Evolutionary conservation across 306 rosid genomes (phyloP), one percentile per base, ranked within the genome.

Genomic region (Quercus cerris): DNA sequence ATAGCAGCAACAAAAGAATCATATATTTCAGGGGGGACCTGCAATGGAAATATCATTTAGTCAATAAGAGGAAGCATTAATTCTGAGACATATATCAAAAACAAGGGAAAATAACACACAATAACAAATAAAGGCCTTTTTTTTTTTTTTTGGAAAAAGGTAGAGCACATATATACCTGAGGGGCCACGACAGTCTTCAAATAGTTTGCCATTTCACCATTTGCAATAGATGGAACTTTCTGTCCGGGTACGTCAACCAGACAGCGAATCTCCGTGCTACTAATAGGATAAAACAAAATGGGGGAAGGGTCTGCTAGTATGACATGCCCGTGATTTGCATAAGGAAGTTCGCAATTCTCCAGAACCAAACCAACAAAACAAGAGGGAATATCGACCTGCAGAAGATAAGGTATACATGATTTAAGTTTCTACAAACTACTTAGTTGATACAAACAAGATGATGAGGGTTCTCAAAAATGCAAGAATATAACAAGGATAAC

Each of bases 221-320:
- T 94, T 73, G 97, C 87, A 83, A 94, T 86, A 76, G 97, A 94
- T 73, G 98, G 98, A 75, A 92, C 95, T 71, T 91, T 94, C 89
- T 90, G 92, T 70, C 98, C 98, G 49, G 98, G 97, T 75, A 94
- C 95, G 81, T 92, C 98, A 81, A 94, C 98, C 83, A 94, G 88
- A 85, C 97, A 94, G 54, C 98, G 98, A 82, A 94, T 78, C 86
- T 94, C 97, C 28, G 97, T 89, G 70, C 97, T 84, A 80, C 98
- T 94, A 69, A 94, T 94, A 33, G 89, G 97, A 84, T 94, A 94
- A 86, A 92, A 94, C 80, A 94, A 88, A 84, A 94, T 87, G 3
- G 98, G 97, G 9, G 97, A 94, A 80, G 98, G 98, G 82, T 94
- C 98, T 82, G 83, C 98, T 22, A 94, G 85, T 76, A 94, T 81